Evolutionary conservation across 176 grass and related monocot species (phyloP).

Genomic region (Hordeum vulgare): DNA sequence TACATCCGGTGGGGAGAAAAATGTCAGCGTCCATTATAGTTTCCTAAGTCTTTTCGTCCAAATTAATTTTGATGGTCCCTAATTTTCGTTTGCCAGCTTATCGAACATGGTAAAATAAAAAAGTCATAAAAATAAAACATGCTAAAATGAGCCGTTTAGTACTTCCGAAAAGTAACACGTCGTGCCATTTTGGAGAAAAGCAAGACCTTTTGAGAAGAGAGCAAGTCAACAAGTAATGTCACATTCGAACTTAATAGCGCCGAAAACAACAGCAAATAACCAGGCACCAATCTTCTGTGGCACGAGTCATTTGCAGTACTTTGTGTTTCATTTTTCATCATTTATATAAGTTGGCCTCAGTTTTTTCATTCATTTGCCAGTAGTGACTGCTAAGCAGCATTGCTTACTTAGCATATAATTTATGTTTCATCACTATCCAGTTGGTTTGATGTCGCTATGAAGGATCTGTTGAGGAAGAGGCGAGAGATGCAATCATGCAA

Average conservation of each 20-base stretch:
- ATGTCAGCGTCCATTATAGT: background rate
- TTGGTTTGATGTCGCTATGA: conserved; percentile 28
- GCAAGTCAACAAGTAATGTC: background rate
- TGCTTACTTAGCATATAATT: background rate
- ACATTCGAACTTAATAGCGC: background rate
- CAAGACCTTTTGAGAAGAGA: background rate
- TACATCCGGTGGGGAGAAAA: too few species aligned
- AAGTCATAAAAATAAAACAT: background rate
- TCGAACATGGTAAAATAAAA: background rate
- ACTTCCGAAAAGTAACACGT: background rate
- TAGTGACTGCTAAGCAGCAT: background rate
- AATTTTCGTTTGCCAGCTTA: background rate
- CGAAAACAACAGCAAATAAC: background rate
- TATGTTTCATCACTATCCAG: background rate
- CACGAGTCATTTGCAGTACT: background rate
- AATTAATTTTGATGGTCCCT: background rate
- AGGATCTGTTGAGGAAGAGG: background rate
- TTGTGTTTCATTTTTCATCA: background rate
- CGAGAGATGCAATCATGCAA: background rate
- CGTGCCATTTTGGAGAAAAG: background rate
- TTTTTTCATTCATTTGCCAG: background rate
- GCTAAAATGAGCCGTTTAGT: background rate
- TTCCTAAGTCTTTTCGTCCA: background rate
- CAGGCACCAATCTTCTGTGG: background rate
- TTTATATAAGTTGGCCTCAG: background rate